phyloP scores from a whole-genome alignment of 225 moss, liverwort and hornwort genomes.

The Sphagnum tenellum region DNA sequence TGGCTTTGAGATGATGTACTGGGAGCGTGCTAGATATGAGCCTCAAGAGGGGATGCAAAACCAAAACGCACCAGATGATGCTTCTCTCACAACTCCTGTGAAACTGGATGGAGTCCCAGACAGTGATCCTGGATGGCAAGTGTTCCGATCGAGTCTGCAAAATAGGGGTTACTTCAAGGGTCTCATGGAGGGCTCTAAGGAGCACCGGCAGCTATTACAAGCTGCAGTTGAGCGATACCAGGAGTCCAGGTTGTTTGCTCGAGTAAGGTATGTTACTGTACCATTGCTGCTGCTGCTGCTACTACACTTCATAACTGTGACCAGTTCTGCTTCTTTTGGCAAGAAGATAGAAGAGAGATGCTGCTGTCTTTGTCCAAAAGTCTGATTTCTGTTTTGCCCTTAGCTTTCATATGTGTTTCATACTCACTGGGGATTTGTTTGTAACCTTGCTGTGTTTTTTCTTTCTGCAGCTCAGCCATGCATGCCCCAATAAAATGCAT shows the following conservation, averaged over 20 bases:
- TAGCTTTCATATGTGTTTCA: too few relatives aligned
- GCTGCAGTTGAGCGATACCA: conserved; percentile 57
- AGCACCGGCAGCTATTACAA: conserved; percentile 54
- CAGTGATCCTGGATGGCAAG: conserved; percentile 63
- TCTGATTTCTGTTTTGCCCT: too few relatives aligned
- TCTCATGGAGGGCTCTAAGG: conserved; percentile 69
- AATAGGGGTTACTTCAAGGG: conserved; percentile 72
- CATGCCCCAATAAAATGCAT: conserved; percentile 63
- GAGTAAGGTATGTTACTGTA: conserved; percentile 37
- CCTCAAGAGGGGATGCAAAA: too few relatives aligned
- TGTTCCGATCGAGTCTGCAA: conserved; percentile 58
- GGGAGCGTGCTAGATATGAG: conserved; percentile 39
- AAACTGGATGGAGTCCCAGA: conserved; percentile 20
- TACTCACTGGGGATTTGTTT: too few relatives aligned
- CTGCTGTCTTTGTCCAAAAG: too few relatives aligned
- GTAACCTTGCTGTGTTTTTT: too few relatives aligned
- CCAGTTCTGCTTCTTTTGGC: too few relatives aligned
- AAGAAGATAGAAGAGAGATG: too few relatives aligned
- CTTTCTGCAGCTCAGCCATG: conserved; percentile 45
- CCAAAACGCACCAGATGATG: not conserved
- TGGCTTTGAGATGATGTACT: conserved; percentile 96
- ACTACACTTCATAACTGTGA: too few relatives aligned
- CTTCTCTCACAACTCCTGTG: not conserved
- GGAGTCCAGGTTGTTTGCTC: conserved; percentile 32
- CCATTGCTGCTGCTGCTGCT: too few relatives aligned